Percentiles rank a stretch among this genome's conserved stretches.
These are phyloP conservation scores for Gossypioides kirkii DNA, from an alignment of 345 rosid genomes.

Conservation along the genomic window DNA sequence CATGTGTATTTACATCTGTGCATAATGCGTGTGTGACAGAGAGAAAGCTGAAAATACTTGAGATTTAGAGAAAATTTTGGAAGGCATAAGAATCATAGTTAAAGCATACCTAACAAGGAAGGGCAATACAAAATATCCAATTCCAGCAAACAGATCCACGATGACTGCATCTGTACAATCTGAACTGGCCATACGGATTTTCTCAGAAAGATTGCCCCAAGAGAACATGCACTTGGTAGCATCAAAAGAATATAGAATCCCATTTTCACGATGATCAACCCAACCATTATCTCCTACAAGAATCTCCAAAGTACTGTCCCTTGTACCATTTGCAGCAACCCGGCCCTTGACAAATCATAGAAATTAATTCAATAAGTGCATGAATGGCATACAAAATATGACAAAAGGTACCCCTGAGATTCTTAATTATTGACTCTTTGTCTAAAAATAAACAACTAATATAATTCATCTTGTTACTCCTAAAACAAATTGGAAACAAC, in stretches of 20 bases:
- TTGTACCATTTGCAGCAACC: slow-evolving; percentile 67
- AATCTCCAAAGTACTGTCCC: slow-evolving; percentile 81
- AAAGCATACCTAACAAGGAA: slow-evolving; percentile 74
- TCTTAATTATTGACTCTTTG: neutral
- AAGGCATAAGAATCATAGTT: neutral
- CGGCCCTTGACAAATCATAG: slow-evolving; percentile 48
- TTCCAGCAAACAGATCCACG: slow-evolving; percentile 90
- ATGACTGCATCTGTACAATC: slow-evolving; percentile 61
- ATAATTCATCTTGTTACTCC: neutral
- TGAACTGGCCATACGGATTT: slow-evolving; percentile 76
- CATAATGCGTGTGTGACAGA: neutral
- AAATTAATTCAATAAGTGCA: slow-evolving; percentile 15
- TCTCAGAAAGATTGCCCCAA: slow-evolving; percentile 98
- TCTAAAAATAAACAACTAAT: neutral
- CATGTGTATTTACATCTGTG: neutral
- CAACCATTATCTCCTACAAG: slow-evolving; percentile 83
- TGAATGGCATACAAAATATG: neutral
- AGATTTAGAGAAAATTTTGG: neutral
- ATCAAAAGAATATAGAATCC: slow-evolving; percentile 79
- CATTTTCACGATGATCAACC: slow-evolving; percentile 88
- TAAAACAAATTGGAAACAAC: neutral
- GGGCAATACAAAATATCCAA: slow-evolving; percentile 83
- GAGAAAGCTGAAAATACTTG: neutral
- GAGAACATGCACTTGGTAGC: slow-evolving; percentile 97
- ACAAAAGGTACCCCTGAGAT: neutral